Conservation (phyloP, 176 grass and related monocot species). For the Carex cristatella region DNA sequence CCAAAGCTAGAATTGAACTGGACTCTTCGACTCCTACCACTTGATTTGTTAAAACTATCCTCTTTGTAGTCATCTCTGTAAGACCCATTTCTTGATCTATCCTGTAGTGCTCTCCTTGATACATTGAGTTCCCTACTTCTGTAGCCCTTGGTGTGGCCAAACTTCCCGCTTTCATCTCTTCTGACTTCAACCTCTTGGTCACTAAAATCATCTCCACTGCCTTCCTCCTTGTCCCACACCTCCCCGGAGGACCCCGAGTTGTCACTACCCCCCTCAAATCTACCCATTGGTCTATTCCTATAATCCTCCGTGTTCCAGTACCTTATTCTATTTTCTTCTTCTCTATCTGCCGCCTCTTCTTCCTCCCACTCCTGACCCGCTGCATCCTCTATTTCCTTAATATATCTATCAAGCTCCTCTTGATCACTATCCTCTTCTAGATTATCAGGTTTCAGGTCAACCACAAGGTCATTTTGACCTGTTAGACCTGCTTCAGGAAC, state of each 20-base stretch:
- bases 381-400: slow-evolving; percentile 80
- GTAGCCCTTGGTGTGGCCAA: neutral
- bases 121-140: neutral
- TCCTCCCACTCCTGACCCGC: slow-evolving; percentile 92
- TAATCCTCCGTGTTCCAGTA: slow-evolving; percentile 67
- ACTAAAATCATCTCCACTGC: slow-evolving; percentile 9
- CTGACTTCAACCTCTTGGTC: slow-evolving; percentile 22
- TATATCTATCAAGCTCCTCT: slow-evolving; percentile 92
- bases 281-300: neutral
- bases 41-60: slow-evolving; percentile 5
- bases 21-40: neutral
- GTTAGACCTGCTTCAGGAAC: slow-evolving; percentile 28
- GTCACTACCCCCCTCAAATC: slow-evolving; percentile 38
- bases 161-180: slow-evolving; percentile 28
- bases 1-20: slow-evolving; percentile 4
- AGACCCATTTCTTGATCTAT: neutral
- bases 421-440: slow-evolving; percentile 84
- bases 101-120: slow-evolving; percentile 10
- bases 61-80: neutral
- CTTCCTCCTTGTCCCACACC: slow-evolving; percentile 41
- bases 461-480: slow-evolving; percentile 24
- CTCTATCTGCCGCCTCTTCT: slow-evolving; percentile 72
- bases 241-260: slow-evolving; percentile 37
- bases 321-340: slow-evolving; percentile 52
- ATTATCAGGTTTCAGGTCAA: slow-evolving; percentile 23